phyloP scores from a whole-genome alignment of 2,329 filamentous ascomycete genomes.

The Metarhizium robertsii region DNA sequence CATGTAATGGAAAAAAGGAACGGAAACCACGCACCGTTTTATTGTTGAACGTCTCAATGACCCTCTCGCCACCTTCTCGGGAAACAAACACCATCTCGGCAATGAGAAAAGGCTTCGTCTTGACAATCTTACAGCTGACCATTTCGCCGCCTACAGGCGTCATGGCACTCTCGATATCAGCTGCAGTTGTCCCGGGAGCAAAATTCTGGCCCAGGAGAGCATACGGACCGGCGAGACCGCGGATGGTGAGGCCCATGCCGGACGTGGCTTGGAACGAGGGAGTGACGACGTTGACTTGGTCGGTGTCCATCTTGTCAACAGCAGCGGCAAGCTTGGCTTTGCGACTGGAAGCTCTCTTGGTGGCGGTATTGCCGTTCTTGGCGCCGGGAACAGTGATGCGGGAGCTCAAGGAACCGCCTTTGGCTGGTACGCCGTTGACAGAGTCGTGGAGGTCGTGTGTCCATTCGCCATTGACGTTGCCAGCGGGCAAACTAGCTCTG shows the following conservation, averaged over 20 bases:
- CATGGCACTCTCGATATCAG: slow-evolving; percentile 77
- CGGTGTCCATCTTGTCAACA: slow-evolving; percentile 29
- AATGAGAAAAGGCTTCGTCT: slow-evolving; percentile 61
- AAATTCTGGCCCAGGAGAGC: slow-evolving; percentile 73
- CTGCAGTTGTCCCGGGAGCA: slow-evolving; percentile 69
- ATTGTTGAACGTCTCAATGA: slow-evolving; percentile 69
- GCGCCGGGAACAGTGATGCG: slow-evolving; percentile 33
- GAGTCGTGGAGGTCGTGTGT: slow-evolving; percentile 57
- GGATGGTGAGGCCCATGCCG: slow-evolving; percentile 53
- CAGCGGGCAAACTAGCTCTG: slow-evolving; percentile 29
- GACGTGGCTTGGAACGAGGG: slow-evolving; percentile 3
- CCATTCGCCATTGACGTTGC: slow-evolving; percentile 60
- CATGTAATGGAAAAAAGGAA: not conserved
- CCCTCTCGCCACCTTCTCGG: slow-evolving; percentile 62
- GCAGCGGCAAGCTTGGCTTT: slow-evolving; percentile 34
- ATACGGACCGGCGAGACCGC: slow-evolving; percentile 64
- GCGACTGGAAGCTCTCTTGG: slow-evolving; percentile 17
- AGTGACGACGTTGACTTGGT: slow-evolving; percentile 27
- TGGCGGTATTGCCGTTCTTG: slow-evolving; percentile 5
- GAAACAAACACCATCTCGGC: slow-evolving; percentile 69
- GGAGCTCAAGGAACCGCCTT: slow-evolving; percentile 32
- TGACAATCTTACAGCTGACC: slow-evolving; percentile 56
- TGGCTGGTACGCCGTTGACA: slow-evolving; percentile 21
- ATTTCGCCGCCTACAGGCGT: slow-evolving; percentile 63
- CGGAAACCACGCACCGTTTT: slow-evolving; percentile 50